phyloP scores from a whole-genome alignment of 23 red algal species.

The Agarophyton chilense region DNA sequence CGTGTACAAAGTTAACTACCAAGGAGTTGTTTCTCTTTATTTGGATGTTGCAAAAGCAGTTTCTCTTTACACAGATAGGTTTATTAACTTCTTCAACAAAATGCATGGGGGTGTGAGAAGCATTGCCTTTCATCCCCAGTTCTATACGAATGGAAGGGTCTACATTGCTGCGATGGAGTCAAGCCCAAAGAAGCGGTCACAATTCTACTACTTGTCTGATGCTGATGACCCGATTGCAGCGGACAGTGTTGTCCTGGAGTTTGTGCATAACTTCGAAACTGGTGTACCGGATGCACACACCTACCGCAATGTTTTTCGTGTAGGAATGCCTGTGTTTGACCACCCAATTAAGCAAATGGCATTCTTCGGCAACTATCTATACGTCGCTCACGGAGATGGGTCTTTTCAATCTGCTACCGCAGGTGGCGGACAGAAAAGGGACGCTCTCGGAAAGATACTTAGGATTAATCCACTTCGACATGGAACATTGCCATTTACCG shows the following conservation, averaged over 20 bases:
- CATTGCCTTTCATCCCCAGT: constrained; percentile 50
- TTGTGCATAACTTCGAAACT: not conserved
- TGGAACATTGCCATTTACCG: not conserved
- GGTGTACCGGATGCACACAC: not conserved
- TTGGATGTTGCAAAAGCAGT: constrained; percentile 15
- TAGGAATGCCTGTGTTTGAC: constrained; percentile 54
- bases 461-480: constrained; percentile 33
- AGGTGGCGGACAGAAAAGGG: constrained; percentile 40
- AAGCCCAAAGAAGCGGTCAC: not conserved
- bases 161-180: constrained; percentile 38
- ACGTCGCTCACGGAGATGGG: constrained; percentile 50
- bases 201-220: constrained; percentile 34
- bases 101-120: constrained; percentile 41
- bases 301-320: constrained; percentile 35
- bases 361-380: constrained; percentile 1
- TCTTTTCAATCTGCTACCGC: constrained; percentile 44
- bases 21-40: constrained; percentile 31
- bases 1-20: not conserved
- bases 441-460: constrained; percentile 55
- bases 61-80: not conserved
- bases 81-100: not conserved
- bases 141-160: not conserved
- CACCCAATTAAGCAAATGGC: constrained; percentile 68
- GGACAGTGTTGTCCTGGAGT: constrained; percentile 41
- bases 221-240: not conserved